phyloP scores from a whole-genome alignment of 129 eudicot genomes.

The Smallanthus sonchifolius region DNA sequence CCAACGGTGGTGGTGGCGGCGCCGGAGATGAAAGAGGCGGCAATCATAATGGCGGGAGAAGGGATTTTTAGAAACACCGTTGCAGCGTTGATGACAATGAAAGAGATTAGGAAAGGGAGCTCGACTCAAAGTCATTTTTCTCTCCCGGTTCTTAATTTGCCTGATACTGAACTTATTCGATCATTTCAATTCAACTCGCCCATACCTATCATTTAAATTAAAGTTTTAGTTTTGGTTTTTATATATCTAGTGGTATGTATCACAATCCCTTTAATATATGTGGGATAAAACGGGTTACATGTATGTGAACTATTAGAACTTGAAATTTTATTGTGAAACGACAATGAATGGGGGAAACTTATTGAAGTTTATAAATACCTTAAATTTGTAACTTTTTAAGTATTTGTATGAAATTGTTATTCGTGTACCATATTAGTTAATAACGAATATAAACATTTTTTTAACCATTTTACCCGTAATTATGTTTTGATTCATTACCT shows the following conservation, averaged over 20 bases:
- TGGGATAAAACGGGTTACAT: background rate
- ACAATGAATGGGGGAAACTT: background rate
- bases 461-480: too few relatives aligned
- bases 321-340: background rate
- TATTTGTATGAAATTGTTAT: too few relatives aligned
- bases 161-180: constrained; percentile 51
- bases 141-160: constrained; percentile 67
- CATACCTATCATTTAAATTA: constrained; percentile 38
- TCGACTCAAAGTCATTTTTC: constrained; percentile 74
- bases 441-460: too few relatives aligned
- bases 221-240: background rate
- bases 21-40: constrained; percentile 15
- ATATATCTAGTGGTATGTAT: background rate
- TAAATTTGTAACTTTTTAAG: too few relatives aligned
- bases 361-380: too few relatives aligned
- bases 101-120: constrained; percentile 78
- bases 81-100: constrained; percentile 78
- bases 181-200: constrained; percentile 51
- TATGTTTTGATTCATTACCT: too few relatives aligned
- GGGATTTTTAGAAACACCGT: constrained; percentile 81
- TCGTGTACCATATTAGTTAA: too few relatives aligned
- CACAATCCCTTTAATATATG: background rate
- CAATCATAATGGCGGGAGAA: constrained; percentile 47
- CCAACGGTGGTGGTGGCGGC: constrained; percentile 20
- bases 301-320: background rate